Evolutionary conservation across 192 early-diverging fungal genomes (phyloP).

Genomic region (Backusella australiensis): DNA sequence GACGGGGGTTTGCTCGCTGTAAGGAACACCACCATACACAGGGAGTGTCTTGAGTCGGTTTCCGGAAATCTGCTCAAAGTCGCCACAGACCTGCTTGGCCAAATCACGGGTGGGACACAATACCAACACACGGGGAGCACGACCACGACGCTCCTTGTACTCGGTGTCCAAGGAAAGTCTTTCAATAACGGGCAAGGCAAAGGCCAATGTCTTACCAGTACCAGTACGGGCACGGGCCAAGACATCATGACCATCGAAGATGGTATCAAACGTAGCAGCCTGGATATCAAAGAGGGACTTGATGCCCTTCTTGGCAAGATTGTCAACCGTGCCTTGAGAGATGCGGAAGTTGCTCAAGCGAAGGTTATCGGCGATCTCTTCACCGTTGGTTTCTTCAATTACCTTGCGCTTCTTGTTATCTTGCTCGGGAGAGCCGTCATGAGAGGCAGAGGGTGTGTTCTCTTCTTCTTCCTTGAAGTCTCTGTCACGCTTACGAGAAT

Average conservation of each 20-base stretch:
- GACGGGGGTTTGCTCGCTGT: conserved; percentile 80
- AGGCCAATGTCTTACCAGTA: conserved; percentile 81
- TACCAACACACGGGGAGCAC: conserved; percentile 53
- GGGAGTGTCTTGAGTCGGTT: conserved; percentile 59
- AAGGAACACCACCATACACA: conserved; percentile 90
- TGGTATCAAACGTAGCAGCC: conserved; percentile 74
- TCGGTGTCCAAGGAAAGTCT: conserved; percentile 43
- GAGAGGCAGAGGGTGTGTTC: not conserved
- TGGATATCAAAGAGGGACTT: conserved; percentile 92
- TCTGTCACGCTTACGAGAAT: conserved; percentile 30
- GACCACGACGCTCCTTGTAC: conserved; percentile 35
- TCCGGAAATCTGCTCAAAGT: conserved; percentile 64
- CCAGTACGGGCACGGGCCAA: conserved; percentile 74
- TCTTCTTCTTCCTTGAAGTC: conserved; percentile 37
- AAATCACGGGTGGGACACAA: conserved; percentile 83
- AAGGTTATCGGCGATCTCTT: conserved; percentile 55
- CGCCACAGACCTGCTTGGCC: conserved; percentile 85
- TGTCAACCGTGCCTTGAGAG: conserved; percentile 62
- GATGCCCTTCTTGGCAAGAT: conserved; percentile 73
- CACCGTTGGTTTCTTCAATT: conserved; percentile 33
- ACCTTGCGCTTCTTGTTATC: conserved; percentile 38
- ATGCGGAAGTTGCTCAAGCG: conserved; percentile 60
- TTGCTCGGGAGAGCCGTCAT: conserved; percentile 17
- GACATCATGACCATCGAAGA: conserved; percentile 74
- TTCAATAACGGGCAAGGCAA: conserved; percentile 78